Percentiles rank a stretch among this genome's conserved stretches.
phyloP scores from a whole-genome alignment of 2,329 filamentous ascomycete species.

The Fusarium albidum region DNA sequence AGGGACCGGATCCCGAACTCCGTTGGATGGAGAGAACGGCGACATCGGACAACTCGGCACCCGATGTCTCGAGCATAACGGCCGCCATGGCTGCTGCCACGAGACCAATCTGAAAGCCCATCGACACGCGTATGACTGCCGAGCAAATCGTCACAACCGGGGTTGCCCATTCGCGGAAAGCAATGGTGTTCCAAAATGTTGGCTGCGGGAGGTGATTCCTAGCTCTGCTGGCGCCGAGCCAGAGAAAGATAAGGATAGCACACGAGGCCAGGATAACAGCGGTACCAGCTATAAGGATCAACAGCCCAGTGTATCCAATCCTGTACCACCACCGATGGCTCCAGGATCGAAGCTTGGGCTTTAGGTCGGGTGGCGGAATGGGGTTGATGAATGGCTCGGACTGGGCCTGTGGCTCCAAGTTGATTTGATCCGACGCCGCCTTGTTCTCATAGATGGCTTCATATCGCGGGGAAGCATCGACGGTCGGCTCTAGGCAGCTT shows the following conservation, averaged over 20 bases:
- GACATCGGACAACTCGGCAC: not conserved
- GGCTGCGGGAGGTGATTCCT: not conserved
- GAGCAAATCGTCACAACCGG: conserved; percentile 16
- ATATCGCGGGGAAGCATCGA: too few relatives aligned
- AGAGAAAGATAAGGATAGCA: not conserved
- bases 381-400: too few relatives aligned
- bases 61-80: conserved; percentile 16
- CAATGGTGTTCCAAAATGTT: conserved; percentile 8
- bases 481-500: too few relatives aligned
- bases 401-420: too few relatives aligned
- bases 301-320: too few relatives aligned
- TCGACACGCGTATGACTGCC: not conserved
- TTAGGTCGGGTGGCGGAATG: too few relatives aligned
- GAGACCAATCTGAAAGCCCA: conserved; percentile 4
- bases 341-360: too few relatives aligned
- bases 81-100: conserved; percentile 14
- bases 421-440: too few relatives aligned
- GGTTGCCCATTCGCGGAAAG: conserved; percentile 1
- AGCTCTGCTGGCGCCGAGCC: not conserved
- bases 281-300: too few relatives aligned
- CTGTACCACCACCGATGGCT: too few relatives aligned
- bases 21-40: conserved; percentile 3
- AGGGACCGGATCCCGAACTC: not conserved
- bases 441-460: too few relatives aligned
- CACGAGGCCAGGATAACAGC: too few relatives aligned